Conservation (phyloP, 495 filamentous ascomycete genomes). For the Xylaria venustula region DNA sequence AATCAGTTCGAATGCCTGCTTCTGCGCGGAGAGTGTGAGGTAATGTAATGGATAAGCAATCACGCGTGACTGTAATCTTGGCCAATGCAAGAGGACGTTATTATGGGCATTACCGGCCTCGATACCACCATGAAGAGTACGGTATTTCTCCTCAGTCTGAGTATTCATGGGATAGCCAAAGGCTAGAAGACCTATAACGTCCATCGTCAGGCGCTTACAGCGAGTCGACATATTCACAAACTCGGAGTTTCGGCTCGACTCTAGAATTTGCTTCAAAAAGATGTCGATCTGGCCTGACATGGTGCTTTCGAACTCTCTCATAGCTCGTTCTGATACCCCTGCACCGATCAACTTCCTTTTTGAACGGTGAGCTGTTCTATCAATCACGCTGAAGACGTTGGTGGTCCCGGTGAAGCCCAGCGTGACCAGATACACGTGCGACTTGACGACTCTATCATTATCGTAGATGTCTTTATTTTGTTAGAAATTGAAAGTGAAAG, state of each 20-base stretch:
- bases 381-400: conserved; percentile 12
- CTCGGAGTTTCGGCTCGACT: conserved; percentile 19
- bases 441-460: conserved; percentile 47
- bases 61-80: conserved; percentile 1
- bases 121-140: neutral
- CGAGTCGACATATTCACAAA: conserved; percentile 16
- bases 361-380: conserved; percentile 13
- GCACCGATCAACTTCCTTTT: conserved; percentile 17
- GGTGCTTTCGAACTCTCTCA: conserved; percentile 23
- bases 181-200: conserved; percentile 21
- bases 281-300: conserved; percentile 23
- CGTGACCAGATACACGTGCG: conserved; percentile 20
- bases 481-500: conserved; percentile 24
- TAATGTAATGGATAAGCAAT: neutral
- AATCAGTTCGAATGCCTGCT: conserved; percentile 5
- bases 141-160: conserved; percentile 14
- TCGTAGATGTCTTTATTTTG: conserved; percentile 37
- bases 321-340: conserved; percentile 13
- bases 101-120: neutral
- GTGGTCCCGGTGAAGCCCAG: neutral
- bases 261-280: conserved; percentile 22
- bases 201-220: conserved; percentile 10
- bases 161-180: conserved; percentile 19
- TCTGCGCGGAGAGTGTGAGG: neutral
- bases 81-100: conserved; percentile 17